Base-by-base conservation (phyloP, 306 rosid species). In the Ceratonia siliqua region DNA sequence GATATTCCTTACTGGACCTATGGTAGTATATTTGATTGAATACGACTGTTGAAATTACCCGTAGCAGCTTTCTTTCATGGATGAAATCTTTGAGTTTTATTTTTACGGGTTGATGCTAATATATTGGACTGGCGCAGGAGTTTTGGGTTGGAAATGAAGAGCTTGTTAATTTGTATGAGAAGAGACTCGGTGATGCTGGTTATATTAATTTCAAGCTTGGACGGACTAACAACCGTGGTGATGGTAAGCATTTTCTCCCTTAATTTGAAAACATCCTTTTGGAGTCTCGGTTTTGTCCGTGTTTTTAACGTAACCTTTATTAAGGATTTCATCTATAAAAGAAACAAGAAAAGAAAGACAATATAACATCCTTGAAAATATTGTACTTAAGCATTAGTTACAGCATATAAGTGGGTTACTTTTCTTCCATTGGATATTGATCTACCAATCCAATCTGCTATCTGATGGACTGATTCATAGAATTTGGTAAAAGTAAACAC, bases 141-240 rank as follows among this genome's bases (percentile, higher is more conserved):
- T 87, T 90, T 77, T 90, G 96, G 96, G 83, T 90, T 49, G 93
- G 89, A 79, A 90, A 88, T 32, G 86, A 86, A 58, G 96, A 90
- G 74, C 86, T 93, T 36, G 98, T 93, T 43, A 73, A 82, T 62
- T 57, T 93, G 42, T 93, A 89, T 72, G 89, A 91, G 78, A 90
- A 85, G 81, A 85, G 93, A 69, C 87, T 93, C 32, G 86, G 82
- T 14, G 88, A 84, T 82, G 93, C 96, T 58, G 97, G 96, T 48
- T 93, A 91, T 81, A 14, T 77, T 53, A 81, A 13, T 78, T 89
- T 91, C 82, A 87, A 91, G 86, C 96, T 93, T 45, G 98, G 83
- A 71, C 62, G 98, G 48, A 91, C 98, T 15, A 93, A 93, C 74
- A 93, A 93, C 62, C 98, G 97, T 1, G 98, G 98, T 32, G 98